These are phyloP conservation scores for Tulasnella sp. DNA, from an alignment of 768 basidiomycete species.

Conservation along the genomic window DNA sequence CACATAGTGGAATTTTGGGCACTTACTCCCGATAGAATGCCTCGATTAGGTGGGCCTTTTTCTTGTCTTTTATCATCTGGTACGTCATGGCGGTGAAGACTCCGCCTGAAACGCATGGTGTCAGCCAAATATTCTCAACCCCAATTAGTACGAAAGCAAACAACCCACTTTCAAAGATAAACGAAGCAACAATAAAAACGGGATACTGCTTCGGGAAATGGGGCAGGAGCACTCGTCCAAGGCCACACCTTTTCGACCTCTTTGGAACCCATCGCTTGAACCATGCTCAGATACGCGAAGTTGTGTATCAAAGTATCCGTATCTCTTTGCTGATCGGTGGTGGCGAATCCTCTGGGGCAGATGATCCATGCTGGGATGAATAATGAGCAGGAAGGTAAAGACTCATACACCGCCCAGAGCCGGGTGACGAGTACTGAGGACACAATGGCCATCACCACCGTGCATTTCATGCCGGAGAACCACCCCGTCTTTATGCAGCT, in stretches of 20 bases:
- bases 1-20: too few species aligned
- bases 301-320: not conserved
- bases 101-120: not conserved
- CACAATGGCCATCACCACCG: not conserved
- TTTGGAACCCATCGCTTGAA: not conserved
- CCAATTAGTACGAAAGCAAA: not conserved
- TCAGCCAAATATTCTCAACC: not conserved
- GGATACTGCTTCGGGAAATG: not conserved
- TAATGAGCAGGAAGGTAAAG: not conserved
- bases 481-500: not conserved
- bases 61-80: not conserved
- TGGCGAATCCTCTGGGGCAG: not conserved
- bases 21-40: slow-evolving; percentile 11
- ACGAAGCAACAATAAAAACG: not conserved
- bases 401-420: not conserved
- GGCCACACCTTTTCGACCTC: not conserved
- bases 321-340: not conserved
- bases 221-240: not conserved
- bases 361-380: not conserved
- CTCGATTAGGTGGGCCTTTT: not conserved
- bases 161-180: not conserved
- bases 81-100: not conserved
- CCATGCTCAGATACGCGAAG: not conserved
- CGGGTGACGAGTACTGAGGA: not conserved
- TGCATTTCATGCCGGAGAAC: not conserved